Conservation (phyloP, 331 rosid species). For the Telfairia occidentalis region DNA sequence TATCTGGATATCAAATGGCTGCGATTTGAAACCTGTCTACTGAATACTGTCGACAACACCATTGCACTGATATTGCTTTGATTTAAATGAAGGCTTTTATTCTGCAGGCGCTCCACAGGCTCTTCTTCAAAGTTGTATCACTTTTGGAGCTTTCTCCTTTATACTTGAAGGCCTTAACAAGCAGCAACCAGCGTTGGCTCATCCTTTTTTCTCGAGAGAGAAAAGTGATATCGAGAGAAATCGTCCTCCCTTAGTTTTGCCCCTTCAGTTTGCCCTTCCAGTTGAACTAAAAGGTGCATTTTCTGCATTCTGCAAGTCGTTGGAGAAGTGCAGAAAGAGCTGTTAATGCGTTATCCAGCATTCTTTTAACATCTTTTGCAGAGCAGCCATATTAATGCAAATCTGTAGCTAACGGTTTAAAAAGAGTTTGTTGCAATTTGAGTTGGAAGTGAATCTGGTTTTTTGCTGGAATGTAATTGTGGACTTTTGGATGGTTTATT, state of each 20-base stretch:
- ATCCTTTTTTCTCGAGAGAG: conserved; percentile 35
- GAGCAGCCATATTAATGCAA: neutral
- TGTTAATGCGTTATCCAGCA: conserved; percentile 1
- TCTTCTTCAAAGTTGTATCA: conserved; percentile 80
- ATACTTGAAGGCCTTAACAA: conserved; percentile 76
- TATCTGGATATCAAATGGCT: no score
- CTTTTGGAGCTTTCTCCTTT: conserved; percentile 93
- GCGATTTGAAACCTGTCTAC: neutral
- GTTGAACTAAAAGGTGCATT: conserved; percentile 62
- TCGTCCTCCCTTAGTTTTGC: conserved; percentile 32
- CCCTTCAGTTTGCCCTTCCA: conserved; percentile 81
- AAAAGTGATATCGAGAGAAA: conserved; percentile 15
- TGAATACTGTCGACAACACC: neutral
- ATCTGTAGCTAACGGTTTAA: neutral
- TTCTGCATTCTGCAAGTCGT: conserved; percentile 45
- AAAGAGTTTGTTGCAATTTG: conserved; percentile 5
- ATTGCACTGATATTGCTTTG: neutral
- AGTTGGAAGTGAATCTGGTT: neutral
- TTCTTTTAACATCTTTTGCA: neutral
- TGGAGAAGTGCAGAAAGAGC: conserved; percentile 45
- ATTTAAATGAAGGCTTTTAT: neutral
- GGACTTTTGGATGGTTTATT: neutral
- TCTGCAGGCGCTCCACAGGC: conserved; percentile 89
- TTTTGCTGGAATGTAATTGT: neutral
- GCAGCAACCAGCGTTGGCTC: conserved; percentile 86